Conservation (phyloP, 2,329 filamentous ascomycete species). For the Pseudogymnoascus sp. region DNA sequence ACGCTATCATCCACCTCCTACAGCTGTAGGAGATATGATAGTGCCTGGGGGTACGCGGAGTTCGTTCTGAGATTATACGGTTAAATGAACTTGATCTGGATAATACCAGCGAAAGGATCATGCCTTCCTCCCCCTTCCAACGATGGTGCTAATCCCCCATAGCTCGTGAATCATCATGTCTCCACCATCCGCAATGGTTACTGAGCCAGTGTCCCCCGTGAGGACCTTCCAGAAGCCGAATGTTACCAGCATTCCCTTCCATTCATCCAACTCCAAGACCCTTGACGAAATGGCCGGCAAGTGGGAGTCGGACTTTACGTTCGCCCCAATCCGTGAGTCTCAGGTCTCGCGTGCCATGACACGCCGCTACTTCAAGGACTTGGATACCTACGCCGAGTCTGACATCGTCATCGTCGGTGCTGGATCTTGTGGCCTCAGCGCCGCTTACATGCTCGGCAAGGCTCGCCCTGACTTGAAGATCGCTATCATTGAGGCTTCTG, state of each 20-base stretch:
- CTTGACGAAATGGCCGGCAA: constrained; percentile 61
- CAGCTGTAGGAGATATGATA: constrained; percentile 21
- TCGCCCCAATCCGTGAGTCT: constrained; percentile 80
- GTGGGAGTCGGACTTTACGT: constrained; percentile 67
- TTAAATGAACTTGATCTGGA: constrained; percentile 86
- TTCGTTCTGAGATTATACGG: constrained; percentile 82
- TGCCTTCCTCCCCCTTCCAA: constrained; percentile 50
- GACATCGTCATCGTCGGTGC: constrained; percentile 92
- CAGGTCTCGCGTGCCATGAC: constrained; percentile 93
- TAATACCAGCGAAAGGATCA: constrained; percentile 99
- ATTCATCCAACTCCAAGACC: constrained; percentile 30
- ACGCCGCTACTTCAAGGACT: constrained; percentile 81
- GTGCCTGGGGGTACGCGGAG: constrained; percentile 20
- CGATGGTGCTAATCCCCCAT: constrained; percentile 33
- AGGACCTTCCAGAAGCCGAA: constrained; percentile 37
- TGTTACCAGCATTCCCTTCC: constrained; percentile 37
- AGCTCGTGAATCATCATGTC: constrained; percentile 54
- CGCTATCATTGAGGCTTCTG: constrained; percentile 79
- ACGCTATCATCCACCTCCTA: constrained; percentile 24
- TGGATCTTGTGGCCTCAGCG: constrained; percentile 76
- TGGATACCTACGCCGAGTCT: constrained; percentile 82
- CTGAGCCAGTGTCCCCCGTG: constrained; percentile 28
- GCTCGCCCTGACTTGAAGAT: constrained; percentile 85
- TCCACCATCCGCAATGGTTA: constrained; percentile 63
- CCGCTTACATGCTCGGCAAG: constrained; percentile 76